Evolutionary conservation across 768 basidiomycete species (phyloP), one percentile per base, ranked within the genome.

Genomic region (Trametes coccinea): DNA sequence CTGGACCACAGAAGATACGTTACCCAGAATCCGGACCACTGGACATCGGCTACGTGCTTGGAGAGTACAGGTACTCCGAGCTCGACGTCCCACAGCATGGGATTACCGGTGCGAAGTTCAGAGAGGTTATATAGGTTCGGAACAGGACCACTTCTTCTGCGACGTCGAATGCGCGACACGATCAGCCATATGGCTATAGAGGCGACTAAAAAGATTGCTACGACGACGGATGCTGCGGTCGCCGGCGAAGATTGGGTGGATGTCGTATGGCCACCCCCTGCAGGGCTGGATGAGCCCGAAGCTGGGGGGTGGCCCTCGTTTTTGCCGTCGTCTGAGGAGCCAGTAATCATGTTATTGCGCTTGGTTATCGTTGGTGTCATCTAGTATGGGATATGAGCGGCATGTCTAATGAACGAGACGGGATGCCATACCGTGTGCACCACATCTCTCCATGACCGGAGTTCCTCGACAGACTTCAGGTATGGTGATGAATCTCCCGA

Each of bases 151-250:
- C 40, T 9, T 31, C 56, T 41, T 3, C 56, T n/a, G 11, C 56
- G 50, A 1, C 56, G 56, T 6, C 56, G 56, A 2, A 58, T n/a
- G 30, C 56, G 56, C n/a, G 56, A 41, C 5, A 50, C 17, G 30
- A 51, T 17, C 56, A 47, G 49, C 56, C 56, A 58, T 6, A 44
- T 2, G 29, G 50, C 30, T 1, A 44, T 11, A 2, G 29, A 17
- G 2, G 33, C 27, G 9, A 50, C 8, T 4, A 31, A 4, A 8
- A 56, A 13, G 22, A 56, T 17, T 1, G 45, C 17, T 6, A 46
- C 44, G 10, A 33, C 45, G 13, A 56, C 54, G 7, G 45, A 30
- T 3, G 45, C 54, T 1, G 54, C 13, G 5, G 45, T 43, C 2
- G 39, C 33, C 16, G 54, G 54, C 5, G 54, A 47, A 4, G 54